Percentiles rank a stretch among this genome's conserved stretches.
Conservation (phyloP, 2,329 filamentous ascomycete genomes). For the Grosmannia penicillata region DNA sequence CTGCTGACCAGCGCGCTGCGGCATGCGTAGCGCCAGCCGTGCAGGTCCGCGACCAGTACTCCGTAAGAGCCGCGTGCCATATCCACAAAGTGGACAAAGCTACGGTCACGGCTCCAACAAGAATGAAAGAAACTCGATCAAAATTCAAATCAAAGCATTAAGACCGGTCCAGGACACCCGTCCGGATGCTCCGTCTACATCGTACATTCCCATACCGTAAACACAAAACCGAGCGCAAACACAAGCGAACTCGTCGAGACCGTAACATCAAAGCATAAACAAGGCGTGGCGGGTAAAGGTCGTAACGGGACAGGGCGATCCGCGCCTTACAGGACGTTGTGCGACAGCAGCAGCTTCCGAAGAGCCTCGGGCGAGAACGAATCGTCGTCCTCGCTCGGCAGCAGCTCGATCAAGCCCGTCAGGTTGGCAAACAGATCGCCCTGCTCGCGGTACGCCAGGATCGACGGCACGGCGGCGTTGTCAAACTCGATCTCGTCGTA, state of each 20-base stretch:
- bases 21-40: too few species aligned
- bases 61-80: too few species aligned
- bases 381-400: slow-evolving; percentile 55
- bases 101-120: too few species aligned
- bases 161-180: too few species aligned
- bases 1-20: too few species aligned
- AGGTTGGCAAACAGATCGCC: slow-evolving; percentile 86
- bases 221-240: not conserved
- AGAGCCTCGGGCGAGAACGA: slow-evolving; percentile 40
- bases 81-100: too few species aligned
- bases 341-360: slow-evolving; percentile 34
- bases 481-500: slow-evolving; percentile 92
- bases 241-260: not conserved
- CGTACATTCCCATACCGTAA: not conserved
- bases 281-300: not conserved
- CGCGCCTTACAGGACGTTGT: slow-evolving; percentile 31
- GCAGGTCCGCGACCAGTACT: too few species aligned
- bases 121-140: not conserved
- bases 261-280: not conserved
- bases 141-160: too few species aligned
- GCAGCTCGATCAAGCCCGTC: slow-evolving; percentile 73
- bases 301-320: too few species aligned
- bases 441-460: slow-evolving; percentile 74
- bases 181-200: not conserved
- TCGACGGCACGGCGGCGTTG: slow-evolving; percentile 68